phyloP scores from a whole-genome alignment of 768 basidiomycete genomes.

The Macrolepiota dolichaula region DNA sequence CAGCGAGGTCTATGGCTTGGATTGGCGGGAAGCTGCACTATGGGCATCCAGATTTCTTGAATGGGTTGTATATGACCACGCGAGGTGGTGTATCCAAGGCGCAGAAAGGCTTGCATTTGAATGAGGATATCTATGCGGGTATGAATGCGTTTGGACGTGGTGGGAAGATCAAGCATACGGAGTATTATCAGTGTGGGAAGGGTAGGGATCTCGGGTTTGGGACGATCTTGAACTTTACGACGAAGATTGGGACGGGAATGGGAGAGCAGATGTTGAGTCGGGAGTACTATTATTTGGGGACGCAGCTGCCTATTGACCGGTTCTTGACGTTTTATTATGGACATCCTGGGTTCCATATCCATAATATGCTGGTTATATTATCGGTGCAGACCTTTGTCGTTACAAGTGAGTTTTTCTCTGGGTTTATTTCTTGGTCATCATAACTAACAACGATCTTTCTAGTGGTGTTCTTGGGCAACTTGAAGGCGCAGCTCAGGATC shows the following conservation, averaged over 20 bases:
- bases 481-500: conserved; percentile 76
- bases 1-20: conserved; percentile 95
- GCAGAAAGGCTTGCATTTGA: conserved; percentile 97
- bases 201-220: conserved; percentile 98
- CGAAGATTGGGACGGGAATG: conserved; percentile 99
- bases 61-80: conserved; percentile 96
- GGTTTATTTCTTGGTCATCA: background rate
- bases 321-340: conserved; percentile 99
- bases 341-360: conserved; percentile 99
- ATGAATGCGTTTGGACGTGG: conserved; percentile 98
- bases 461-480: conserved; percentile 95
- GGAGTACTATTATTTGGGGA: conserved; percentile 98
- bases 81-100: conserved; percentile 99
- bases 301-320: conserved; percentile 95
- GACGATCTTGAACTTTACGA: conserved; percentile 99
- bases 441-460: conserved; percentile 15
- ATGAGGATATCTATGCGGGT: conserved; percentile 99
- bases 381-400: conserved; percentile 95
- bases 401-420: conserved; percentile 62
- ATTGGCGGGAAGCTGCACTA: conserved; percentile 99
- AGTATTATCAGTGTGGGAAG: conserved; percentile 99
- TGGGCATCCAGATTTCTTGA: conserved; percentile 99
- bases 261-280: conserved; percentile 99
- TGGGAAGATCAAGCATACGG: conserved; percentile 96
- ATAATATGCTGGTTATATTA: conserved; percentile 98